Evolutionary conservation across 228 moss, liverwort and hornwort species (phyloP).

Genomic region (Sphagnum magellanicum): DNA sequence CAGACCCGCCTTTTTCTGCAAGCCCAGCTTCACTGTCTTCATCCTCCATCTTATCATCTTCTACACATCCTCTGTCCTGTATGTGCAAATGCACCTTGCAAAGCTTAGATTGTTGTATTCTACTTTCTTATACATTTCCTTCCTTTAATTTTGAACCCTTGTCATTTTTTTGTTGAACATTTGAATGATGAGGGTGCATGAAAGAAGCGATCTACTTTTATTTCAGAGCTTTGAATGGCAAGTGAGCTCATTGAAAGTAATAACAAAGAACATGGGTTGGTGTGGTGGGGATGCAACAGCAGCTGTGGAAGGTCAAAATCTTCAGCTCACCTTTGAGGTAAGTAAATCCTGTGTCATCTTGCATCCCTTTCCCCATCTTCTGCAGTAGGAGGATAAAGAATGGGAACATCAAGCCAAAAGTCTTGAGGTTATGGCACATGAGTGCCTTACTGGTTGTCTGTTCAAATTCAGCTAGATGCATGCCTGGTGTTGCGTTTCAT

Average conservation of each 20-base stretch:
- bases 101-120: background rate
- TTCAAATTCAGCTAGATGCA: too few species aligned
- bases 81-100: background rate
- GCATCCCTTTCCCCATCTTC: background rate
- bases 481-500: background rate
- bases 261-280: conserved; percentile 1
- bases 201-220: background rate
- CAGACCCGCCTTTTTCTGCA: conserved; percentile 7
- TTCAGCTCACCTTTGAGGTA: conserved; percentile 27
- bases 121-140: background rate
- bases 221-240: background rate
- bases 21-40: conserved; percentile 2
- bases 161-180: background rate
- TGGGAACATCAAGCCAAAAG: too few species aligned
- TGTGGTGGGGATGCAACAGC: background rate
- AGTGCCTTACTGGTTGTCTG: too few species aligned
- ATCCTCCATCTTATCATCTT: background rate
- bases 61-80: conserved; percentile 11
- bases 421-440: too few species aligned
- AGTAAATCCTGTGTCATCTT: background rate
- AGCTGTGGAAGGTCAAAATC: conserved; percentile 10
- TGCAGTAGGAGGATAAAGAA: background rate
- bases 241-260: background rate
- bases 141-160: background rate
- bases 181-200: background rate